A percentile compares a stretch with the other conserved stretches of the same genome.
These are phyloP conservation scores for Mucor racemosus DNA, from an alignment of 371 early-diverging fungal species.

Conservation along the genomic window DNA sequence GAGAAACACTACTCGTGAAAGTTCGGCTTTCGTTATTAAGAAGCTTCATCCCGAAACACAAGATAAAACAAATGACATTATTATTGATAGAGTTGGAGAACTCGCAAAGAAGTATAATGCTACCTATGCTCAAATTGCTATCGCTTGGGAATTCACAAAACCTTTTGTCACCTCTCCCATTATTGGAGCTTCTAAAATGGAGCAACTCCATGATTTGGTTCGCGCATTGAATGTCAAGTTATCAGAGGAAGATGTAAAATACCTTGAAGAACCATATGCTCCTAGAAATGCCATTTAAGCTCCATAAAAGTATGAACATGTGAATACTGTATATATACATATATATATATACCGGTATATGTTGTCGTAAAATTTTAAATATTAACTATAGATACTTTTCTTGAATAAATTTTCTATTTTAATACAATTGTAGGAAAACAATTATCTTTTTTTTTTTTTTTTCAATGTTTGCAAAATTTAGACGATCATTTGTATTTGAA, in stretches of 20 bases:
- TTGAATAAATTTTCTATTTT: no score
- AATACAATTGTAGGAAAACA: no score
- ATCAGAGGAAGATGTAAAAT: conserved; percentile 43
- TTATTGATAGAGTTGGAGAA: conserved; percentile 45
- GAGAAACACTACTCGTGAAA: conserved; percentile 16
- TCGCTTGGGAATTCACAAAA: conserved; percentile 56
- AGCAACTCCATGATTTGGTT: conserved; percentile 42
- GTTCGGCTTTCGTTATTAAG: background rate
- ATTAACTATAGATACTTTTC: no score
- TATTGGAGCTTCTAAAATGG: conserved; percentile 41
- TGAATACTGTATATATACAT: no score
- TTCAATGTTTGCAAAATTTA: no score
- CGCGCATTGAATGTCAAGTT: conserved; percentile 39
- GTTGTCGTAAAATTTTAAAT: no score
- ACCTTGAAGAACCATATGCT: conserved; percentile 36
- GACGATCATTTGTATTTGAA: no score
- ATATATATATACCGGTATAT: no score
- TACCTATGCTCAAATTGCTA: conserved; percentile 30
- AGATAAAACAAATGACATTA: conserved; percentile 15
- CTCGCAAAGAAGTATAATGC: conserved; percentile 46
- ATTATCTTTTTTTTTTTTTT: no score
- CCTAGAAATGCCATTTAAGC: background rate
- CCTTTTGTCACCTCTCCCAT: conserved; percentile 45
- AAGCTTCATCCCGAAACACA: conserved; percentile 4
- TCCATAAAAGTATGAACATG: no score